phyloP scores from a whole-genome alignment of 495 filamentous ascomycete species.

The Parathielavia hyrcaniae region DNA sequence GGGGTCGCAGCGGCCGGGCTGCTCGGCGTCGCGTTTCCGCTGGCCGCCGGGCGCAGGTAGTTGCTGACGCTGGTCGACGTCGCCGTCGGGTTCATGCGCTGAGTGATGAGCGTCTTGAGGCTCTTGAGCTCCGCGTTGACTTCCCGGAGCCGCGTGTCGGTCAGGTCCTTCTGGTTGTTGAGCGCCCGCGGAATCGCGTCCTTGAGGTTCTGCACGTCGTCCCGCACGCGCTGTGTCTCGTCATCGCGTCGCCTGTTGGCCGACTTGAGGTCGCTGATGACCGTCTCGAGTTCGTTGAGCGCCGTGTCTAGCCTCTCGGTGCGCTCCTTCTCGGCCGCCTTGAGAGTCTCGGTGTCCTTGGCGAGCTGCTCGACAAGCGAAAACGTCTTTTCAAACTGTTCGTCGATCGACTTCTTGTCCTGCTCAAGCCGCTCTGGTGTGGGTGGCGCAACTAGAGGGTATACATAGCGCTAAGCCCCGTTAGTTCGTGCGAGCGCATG shows the following conservation, averaged over 20 bases:
- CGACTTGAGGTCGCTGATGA: constrained; percentile 72
- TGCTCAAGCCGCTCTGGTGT: constrained; percentile 87
- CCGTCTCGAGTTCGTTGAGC: constrained; percentile 73
- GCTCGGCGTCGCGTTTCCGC: constrained; percentile 30
- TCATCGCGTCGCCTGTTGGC: constrained; percentile 73
- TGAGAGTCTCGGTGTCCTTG: constrained; percentile 81
- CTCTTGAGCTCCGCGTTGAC: constrained; percentile 85
- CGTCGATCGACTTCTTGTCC: constrained; percentile 88
- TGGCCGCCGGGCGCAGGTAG: constrained; percentile 34
- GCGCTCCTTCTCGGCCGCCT: constrained; percentile 74
- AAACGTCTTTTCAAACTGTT: constrained; percentile 85
- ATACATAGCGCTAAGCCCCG: constrained; percentile 68
- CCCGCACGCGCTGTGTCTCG: constrained; percentile 74
- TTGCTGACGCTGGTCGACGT: constrained; percentile 33
- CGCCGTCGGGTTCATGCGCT: constrained; percentile 58
- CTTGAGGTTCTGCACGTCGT: constrained; percentile 76
- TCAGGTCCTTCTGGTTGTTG: constrained; percentile 74
- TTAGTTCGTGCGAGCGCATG: constrained; percentile 16
- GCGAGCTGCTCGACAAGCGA: constrained; percentile 83
- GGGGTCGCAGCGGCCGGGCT: constrained; percentile 29
- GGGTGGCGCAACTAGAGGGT: constrained; percentile 84
- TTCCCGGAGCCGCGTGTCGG: constrained; percentile 74
- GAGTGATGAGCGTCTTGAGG: constrained; percentile 78
- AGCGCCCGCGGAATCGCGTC: constrained; percentile 82
- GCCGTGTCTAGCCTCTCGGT: constrained; percentile 79